Evolutionary conservation across 148 eudicot genomes (phyloP), one percentile per base, ranked within the genome.

Genomic region (Rhododendron henanense): DNA sequence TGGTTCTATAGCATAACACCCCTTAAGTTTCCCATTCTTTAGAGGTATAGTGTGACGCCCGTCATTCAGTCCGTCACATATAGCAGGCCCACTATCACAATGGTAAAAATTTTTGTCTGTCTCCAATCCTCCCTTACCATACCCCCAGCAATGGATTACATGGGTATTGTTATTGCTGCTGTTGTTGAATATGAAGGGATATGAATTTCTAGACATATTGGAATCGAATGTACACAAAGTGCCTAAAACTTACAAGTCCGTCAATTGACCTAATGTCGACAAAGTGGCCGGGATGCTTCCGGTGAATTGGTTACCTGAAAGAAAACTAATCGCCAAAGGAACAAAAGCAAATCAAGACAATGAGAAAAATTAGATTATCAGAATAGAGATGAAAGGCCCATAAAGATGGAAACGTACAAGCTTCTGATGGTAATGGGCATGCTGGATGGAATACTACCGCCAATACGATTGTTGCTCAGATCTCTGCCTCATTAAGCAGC

Each of bases 401-500:
- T 67, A 18, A 18, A 53, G 18, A 19, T n/a, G 37, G 31, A 59
- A 90, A 91, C 98, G 77, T 97, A 97, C 99, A 97, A 90, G 91
- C 85, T 91, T 90, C 85, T 88, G 81, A 95, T 87, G 28, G 99
- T 97, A 37, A 90, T 87, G 39, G 99, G 99, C 84, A 97, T 88
- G 86, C 90, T 91, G 50, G 93, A 90, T 11, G 99, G 99, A 65
- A 97, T 91, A 65, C 89, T 90, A 82, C 98, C 99, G 82, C 96
- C 99, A 81, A 97, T 95, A 73, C 90, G 96, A 79, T 97, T 97
- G 93, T 88, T 89, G 91, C 96, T 93, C 80, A 95, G 88, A 91
- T 97, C 95, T 88, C 99, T 97, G 96, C 79, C 28, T 61, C 83
- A 85, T 25, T 21, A 84, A 84, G 75, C 0, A 69, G 44, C 25